phyloP scores from a whole-genome alignment of 2,329 filamentous ascomycete species.

The Aspergillus unguis region DNA sequence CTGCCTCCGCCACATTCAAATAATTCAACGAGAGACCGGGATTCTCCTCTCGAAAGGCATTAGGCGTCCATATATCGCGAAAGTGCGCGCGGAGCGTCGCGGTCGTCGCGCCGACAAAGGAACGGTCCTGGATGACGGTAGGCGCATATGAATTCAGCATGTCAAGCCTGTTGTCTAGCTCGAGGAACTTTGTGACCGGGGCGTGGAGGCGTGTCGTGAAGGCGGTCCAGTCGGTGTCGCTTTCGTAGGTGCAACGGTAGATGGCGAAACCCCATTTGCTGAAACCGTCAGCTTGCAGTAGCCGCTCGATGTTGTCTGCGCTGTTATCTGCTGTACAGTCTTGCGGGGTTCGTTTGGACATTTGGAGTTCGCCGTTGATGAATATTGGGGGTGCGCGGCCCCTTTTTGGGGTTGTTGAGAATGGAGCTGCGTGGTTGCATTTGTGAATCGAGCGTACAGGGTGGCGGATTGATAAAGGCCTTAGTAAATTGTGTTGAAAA shows the following conservation, averaged over 20 bases:
- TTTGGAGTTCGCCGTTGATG: neutral
- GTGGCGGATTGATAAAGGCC: neutral
- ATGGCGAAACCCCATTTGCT: conserved; percentile 8
- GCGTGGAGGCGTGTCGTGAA: conserved; percentile 9
- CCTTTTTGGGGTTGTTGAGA: neutral
- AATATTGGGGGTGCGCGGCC: neutral
- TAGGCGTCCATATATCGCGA: conserved; percentile 3
- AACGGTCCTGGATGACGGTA: conserved; percentile 17
- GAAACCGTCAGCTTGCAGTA: conserved; percentile 9
- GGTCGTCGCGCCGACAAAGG: conserved; percentile 14
- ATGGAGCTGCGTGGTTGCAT: neutral
- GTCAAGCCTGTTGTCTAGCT: conserved; percentile 10
- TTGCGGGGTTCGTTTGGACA: neutral
- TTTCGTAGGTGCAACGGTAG: conserved; percentile 14
- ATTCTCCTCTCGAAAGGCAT: conserved; percentile 10
- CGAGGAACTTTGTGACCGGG: neutral
- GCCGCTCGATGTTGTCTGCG: conserved; percentile 41
- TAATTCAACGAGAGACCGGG: neutral
- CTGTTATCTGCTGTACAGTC: neutral
- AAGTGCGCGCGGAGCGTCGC: conserved; percentile 14
- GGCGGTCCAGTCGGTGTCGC: conserved; percentile 6
- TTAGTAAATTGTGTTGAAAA: neutral
- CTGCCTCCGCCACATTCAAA: neutral
- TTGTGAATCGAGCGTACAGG: neutral
- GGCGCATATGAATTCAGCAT: conserved; percentile 14